These are phyloP conservation scores for Dryas octopetala DNA, from an alignment of 306 rosid genomes.

Conservation along the genomic window DNA sequence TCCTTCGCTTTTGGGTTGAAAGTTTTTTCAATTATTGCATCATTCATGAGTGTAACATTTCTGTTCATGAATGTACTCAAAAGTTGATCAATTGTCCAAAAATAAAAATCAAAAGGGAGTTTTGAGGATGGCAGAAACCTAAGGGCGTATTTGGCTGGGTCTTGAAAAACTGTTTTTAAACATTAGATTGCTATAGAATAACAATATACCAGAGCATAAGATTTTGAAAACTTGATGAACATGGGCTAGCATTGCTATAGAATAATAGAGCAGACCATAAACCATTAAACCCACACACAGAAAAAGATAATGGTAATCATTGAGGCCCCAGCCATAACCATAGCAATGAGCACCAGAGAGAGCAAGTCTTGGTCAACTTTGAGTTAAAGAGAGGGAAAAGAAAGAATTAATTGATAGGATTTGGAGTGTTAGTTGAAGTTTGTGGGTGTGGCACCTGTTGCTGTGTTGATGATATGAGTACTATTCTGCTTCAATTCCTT, in stretches of 20 bases:
- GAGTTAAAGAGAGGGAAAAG: not conserved
- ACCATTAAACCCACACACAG: not conserved
- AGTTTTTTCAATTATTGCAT: conserved; percentile 34
- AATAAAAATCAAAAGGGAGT: conserved; percentile 4
- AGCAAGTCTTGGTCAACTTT: conserved; percentile 21
- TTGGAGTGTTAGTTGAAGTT: conserved; percentile 4
- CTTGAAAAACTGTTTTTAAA: not conserved
- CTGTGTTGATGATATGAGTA: conserved; percentile 2
- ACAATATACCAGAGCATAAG: not conserved
- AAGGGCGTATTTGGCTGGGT: not conserved
- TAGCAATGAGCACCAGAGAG: conserved; percentile 25
- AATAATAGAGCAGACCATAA: not conserved
- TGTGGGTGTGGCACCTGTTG: conserved; percentile 2
- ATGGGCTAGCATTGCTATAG: not conserved
- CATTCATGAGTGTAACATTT: conserved; percentile 15
- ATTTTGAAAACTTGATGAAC: not conserved
- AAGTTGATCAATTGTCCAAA: not conserved
- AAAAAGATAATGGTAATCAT: conserved; percentile 26
- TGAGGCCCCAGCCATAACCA: conserved; percentile 22
- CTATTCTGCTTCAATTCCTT: not conserved
- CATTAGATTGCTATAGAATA: not conserved
- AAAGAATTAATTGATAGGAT: not conserved
- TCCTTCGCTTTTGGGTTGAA: conserved; percentile 32
- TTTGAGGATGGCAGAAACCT: conserved; percentile 16
- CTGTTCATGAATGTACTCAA: not conserved